A percentile compares a stretch with the other conserved stretches of the same genome.
phyloP scores from a whole-genome alignment of 768 basidiomycete genomes.

The Amanita molliuscula region DNA sequence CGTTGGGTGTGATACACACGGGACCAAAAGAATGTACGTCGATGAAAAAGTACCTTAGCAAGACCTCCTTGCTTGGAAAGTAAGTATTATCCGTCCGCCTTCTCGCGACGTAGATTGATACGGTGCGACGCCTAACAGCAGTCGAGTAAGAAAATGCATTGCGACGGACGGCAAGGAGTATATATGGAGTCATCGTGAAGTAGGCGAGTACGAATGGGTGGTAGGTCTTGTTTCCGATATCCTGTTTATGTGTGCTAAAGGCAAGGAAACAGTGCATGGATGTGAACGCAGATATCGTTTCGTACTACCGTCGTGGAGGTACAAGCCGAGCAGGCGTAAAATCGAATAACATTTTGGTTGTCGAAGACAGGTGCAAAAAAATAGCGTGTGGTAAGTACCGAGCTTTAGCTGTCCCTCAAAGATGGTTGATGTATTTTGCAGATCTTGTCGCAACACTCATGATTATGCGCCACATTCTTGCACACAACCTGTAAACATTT shows the following conservation, averaged over 20 bases:
- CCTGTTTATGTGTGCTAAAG: background rate
- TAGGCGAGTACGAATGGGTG: constrained; percentile 51
- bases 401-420: background rate
- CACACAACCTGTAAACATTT: constrained; percentile 23
- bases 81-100: constrained; percentile 4
- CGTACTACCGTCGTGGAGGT: constrained; percentile 53
- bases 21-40: constrained; percentile 21
- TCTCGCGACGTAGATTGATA: background rate
- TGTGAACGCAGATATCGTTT: constrained; percentile 36
- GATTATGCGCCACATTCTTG: constrained; percentile 55
- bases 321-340: constrained; percentile 23
- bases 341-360: constrained; percentile 52
- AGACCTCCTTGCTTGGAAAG: constrained; percentile 35
- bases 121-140: constrained; percentile 17
- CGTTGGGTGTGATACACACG: constrained; percentile 43
- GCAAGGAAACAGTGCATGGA: constrained; percentile 40
- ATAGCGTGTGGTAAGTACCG: constrained; percentile 41
- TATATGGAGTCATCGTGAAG: constrained; percentile 42
- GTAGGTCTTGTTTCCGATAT: constrained; percentile 25
- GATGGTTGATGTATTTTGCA: constrained; percentile 15
- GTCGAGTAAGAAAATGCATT: constrained; percentile 38
- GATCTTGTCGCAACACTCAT: constrained; percentile 51
- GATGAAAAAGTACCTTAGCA: constrained; percentile 46
- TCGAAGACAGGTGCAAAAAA: constrained; percentile 49
- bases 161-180: constrained; percentile 55